Evolutionary conservation across 306 rosid species (phyloP).

Genomic region (Amphicarpaea edgeworthii): DNA sequence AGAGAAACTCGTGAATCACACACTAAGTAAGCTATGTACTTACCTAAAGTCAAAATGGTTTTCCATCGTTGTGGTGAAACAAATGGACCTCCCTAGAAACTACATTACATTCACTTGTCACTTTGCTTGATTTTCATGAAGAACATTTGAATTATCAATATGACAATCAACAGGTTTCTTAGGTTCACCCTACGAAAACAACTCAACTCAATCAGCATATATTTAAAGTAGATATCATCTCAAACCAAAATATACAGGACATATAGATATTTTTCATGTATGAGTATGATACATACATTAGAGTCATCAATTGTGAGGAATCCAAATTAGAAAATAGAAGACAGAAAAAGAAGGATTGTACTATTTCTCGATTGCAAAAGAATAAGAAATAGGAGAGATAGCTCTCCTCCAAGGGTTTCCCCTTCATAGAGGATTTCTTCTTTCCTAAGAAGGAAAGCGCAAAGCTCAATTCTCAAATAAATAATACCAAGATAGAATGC

Average conservation of each 20-base stretch:
- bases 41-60: not conserved
- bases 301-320: not conserved
- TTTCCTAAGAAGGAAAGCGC: not conserved
- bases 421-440: not conserved
- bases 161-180: conserved; percentile 18
- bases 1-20: not conserved
- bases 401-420: not conserved
- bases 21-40: conserved; percentile 1
- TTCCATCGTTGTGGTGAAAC: not conserved
- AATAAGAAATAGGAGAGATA: not conserved
- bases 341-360: not conserved
- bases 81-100: conserved; percentile 36
- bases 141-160: not conserved
- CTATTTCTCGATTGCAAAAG: not conserved
- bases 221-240: not conserved
- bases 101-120: not conserved
- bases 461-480: not conserved
- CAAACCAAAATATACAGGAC: not conserved
- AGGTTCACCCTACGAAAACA: conserved; percentile 13
- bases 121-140: conserved; percentile 4
- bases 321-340: not conserved
- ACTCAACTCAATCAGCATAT: conserved; percentile 11
- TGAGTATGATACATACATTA: not conserved
- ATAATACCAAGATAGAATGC: not conserved
- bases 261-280: not conserved